Evolutionary conservation across 2,329 filamentous ascomycete genomes (phyloP), one percentile per base, ranked within the genome.

Genomic region (Mariannaea elegans): DNA sequence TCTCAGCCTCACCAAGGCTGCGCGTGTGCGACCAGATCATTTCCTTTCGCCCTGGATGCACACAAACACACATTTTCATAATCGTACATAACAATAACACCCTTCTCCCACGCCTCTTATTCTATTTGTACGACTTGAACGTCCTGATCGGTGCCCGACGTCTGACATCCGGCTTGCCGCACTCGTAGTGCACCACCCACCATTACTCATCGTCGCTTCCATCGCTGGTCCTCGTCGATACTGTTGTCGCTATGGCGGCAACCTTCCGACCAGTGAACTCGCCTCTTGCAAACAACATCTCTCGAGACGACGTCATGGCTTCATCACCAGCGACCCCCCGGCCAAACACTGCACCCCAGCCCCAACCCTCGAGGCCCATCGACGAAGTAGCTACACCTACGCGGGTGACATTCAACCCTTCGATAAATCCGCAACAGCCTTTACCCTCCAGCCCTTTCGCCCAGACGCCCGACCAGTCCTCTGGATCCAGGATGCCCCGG

Each of bases 371-470:
- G 44, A 69, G 65, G 48, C 46, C 68, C 21, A 65, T 71, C 64
- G 82, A 84, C 60, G 84, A 86, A 62, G 75, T 76, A 51, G 74
- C 84, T 59, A 91, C 90, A 2, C 89, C 90, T 0, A 91, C 89
- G 23, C 84, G 86, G 73, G 78, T 83, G 38, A 84, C 76, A 23
- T 87, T 87, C 58, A 72, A 75, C 54, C 69, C 66, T 50, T 71
- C 73, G 39, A 68, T 82, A 56, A 73, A 80, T 12, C 76, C 74
- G 34, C 85, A 88, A 66, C 81, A 82, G 63, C 84, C 84, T 4
- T 77, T 86, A 18, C 86, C 84, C 8, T 77, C 77, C 6, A 81
- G 81, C 39, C 76, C 84, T 46, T 87, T 82, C 62, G 83, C 80
- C 4, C 80, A 80, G 68, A 76, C 81, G 21, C 80, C 79, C 62